A percentile compares a stretch with the other conserved stretches of the same genome.
Conservation (phyloP, 2,329 filamentous ascomycete genomes). For the Colletotrichum higginsianum region DNA sequence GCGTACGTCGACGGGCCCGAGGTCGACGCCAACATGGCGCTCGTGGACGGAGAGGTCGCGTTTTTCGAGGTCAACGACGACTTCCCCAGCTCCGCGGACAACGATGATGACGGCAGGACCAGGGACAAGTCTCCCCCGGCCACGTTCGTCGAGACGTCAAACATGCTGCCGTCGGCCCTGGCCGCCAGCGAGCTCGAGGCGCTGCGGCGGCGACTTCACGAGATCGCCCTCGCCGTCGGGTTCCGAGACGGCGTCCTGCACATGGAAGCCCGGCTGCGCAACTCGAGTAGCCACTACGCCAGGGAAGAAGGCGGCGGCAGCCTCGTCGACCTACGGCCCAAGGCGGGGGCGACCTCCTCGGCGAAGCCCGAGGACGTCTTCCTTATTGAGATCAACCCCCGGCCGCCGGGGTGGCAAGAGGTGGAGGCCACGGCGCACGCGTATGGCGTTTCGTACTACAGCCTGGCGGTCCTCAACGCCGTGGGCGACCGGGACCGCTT, state of each 20-base stretch:
- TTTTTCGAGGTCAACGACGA: slow-evolving; percentile 49
- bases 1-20: slow-evolving; percentile 45
- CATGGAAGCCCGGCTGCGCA: slow-evolving; percentile 49
- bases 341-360: slow-evolving; percentile 9
- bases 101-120: neutral
- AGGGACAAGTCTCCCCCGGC: slow-evolving; percentile 23
- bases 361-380: slow-evolving; percentile 36
- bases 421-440: slow-evolving; percentile 44
- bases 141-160: slow-evolving; percentile 48
- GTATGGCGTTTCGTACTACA: slow-evolving; percentile 51
- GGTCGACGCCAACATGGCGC: slow-evolving; percentile 45
- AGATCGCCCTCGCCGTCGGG: slow-evolving; percentile 44
- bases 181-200: slow-evolving; percentile 43
- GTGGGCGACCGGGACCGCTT: neutral
- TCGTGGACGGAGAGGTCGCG: slow-evolving; percentile 43
- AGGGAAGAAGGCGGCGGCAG: slow-evolving; percentile 11
- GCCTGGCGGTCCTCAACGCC: slow-evolving; percentile 46
- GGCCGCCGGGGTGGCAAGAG: slow-evolving; percentile 47
- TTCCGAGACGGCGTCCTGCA: slow-evolving; percentile 50
- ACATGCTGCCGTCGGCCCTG: slow-evolving; percentile 46
- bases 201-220: slow-evolving; percentile 42
- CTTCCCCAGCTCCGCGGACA: slow-evolving; percentile 12
- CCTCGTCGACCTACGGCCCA: slow-evolving; percentile 42
- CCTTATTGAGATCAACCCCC: slow-evolving; percentile 51
- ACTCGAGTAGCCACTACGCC: slow-evolving; percentile 46